A percentile compares a stretch with the other conserved stretches of the same genome.
Conservation (phyloP, 2,329 filamentous ascomycete genomes). For the Fusarium guadeloupense region DNA sequence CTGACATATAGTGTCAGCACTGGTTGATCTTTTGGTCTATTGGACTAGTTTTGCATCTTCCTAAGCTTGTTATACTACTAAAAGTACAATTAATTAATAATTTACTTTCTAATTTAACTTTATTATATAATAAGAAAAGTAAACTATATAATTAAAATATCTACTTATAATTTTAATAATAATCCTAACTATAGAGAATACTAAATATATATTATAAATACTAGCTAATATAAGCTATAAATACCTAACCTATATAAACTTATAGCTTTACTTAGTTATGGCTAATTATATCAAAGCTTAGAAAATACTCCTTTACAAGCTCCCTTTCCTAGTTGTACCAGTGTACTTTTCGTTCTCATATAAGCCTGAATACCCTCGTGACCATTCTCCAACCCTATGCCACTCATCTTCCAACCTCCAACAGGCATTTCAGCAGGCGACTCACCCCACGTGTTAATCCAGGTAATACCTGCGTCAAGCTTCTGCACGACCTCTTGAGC, state of each 20-base stretch:
- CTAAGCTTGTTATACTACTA: no score
- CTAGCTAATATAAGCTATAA: no score
- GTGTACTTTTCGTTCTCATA: conserved; percentile 86
- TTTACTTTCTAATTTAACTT: no score
- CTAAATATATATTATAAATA: no score
- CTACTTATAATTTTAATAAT: conserved; percentile 68
- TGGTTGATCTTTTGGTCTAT: no score
- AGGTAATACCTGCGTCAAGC: conserved; percentile 86
- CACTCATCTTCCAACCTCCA: conserved; percentile 91
- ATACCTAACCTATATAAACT: no score
- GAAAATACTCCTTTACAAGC: conserved; percentile 73
- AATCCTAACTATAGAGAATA: no score
- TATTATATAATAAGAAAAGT: no score
- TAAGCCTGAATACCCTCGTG: conserved; percentile 81
- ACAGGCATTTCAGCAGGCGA: conserved; percentile 91
- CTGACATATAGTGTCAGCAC: no score
- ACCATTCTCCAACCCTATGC: conserved; percentile 88
- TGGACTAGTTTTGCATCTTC: no score
- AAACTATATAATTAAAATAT: not conserved
- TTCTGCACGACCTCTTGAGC: conserved; percentile 77
- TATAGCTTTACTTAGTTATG: no score
- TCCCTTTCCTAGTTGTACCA: conserved; percentile 80
- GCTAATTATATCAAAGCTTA: conserved; percentile 69
- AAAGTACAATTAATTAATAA: not conserved
- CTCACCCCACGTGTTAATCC: conserved; percentile 96